Evolutionary conservation across 805 yeast genomes (phyloP).

Genomic region (Saturnispora quitensis): DNA sequence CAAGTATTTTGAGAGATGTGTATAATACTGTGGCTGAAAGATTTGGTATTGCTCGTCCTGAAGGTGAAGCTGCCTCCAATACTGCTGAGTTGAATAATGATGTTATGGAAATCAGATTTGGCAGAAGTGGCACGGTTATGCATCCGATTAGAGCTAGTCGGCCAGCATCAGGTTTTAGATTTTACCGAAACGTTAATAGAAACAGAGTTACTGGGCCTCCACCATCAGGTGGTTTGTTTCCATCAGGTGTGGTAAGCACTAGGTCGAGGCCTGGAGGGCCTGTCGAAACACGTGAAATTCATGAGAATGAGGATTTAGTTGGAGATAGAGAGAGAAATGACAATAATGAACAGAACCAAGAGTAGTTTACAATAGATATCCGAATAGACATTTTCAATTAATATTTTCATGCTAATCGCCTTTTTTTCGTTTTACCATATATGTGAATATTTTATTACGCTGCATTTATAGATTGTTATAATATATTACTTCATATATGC

Average conservation of each 20-base stretch:
- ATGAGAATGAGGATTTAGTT: background rate
- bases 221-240: conserved; percentile 6
- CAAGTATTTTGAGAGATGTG: conserved; percentile 7
- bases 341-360: background rate
- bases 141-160: background rate
- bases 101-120: conserved; percentile 1
- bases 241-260: conserved; percentile 5
- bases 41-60: background rate
- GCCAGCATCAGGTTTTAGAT: conserved; percentile 5
- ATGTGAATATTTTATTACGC: background rate
- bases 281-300: conserved; percentile 1
- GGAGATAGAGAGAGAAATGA: background rate
- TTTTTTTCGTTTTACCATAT: background rate
- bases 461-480: background rate
- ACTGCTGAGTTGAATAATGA: background rate
- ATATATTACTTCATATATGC: background rate
- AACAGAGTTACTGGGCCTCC: conserved; percentile 5
- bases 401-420: background rate
- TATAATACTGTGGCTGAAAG: conserved; percentile 2
- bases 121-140: background rate
- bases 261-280: conserved; percentile 4
- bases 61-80: background rate
- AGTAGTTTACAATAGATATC: background rate
- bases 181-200: conserved; percentile 5
- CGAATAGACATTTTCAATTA: background rate